Evolutionary conservation across 2,329 filamentous ascomycete genomes (phyloP), one percentile per base, ranked within the genome.

Genomic region (Botrytis fabae): DNA sequence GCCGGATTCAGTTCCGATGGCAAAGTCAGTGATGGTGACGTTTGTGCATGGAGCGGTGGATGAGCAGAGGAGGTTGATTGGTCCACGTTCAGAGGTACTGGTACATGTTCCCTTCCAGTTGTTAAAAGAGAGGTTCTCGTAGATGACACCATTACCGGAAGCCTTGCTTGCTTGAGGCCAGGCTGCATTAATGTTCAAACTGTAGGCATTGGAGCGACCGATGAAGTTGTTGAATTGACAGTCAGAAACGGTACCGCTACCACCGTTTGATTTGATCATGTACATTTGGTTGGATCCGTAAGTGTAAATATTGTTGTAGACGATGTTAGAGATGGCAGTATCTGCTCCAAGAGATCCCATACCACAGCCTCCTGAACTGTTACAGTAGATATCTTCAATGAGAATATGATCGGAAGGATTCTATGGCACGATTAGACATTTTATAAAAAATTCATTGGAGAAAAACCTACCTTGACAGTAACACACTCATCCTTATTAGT

Each of bases 401-500:
- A 89, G 83, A 54, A 89, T 84, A 79, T 89, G 85, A 71, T 84
- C 86, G 86, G 75, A 87, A 83, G 9, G 86, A 79, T 88, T 86
- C 84, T 77, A 40, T 57, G 5, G 16, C 4, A n/a, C 35, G n/a
- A 40, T 75, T 69, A 75, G 74, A 22, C 68, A 65, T 18, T 70
- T 57, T 82, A 78, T 88, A 12, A 38, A n/a, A 38, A 2, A 8
- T 40, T 54, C 18, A 14, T 54, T 25, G 63, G 44, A 44, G 35
- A 18, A 61, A 51, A 59, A 54, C 70, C 86, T 72, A 74, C 74
- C 73, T 87, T 89, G 73, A 88, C 85, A 3, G 87, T 89, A 0
- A 89, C 86, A 78, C 87, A 89, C 77, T 90, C 88, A 77, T 90
- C 87, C 79, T 88, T 89, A 83, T 90, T 90, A 42, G 88, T 88